These are phyloP conservation scores for Capsicum chinense DNA, from an alignment of 257 asterid species.

Conservation along the genomic window DNA sequence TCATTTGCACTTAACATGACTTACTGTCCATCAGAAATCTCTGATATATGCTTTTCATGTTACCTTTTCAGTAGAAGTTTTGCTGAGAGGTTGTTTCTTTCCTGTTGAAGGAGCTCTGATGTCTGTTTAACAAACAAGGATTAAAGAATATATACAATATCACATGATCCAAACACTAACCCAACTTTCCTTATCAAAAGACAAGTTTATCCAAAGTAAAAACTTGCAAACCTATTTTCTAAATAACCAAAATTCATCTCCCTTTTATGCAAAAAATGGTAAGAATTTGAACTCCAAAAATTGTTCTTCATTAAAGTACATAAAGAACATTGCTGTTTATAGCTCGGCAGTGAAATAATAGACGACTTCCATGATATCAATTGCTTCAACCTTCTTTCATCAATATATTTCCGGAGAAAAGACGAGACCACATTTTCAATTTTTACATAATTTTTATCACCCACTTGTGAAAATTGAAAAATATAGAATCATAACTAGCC, in stretches of 20 bases:
- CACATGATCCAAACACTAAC: not conserved
- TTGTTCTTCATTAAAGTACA: slow-evolving; percentile 15
- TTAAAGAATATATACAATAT: slow-evolving; percentile 27
- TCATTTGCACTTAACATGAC: slow-evolving; percentile 33
- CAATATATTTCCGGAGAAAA: slow-evolving; percentile 20
- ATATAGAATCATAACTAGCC: not conserved
- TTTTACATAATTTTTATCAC: not conserved
- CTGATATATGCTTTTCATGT: slow-evolving; percentile 32
- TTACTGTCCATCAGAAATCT: slow-evolving; percentile 31
- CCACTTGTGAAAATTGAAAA: not conserved
- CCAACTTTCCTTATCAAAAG: slow-evolving; percentile 5
- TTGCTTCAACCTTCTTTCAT: slow-evolving; percentile 19
- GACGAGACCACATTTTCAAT: slow-evolving; percentile 1
- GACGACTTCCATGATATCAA: not conserved
- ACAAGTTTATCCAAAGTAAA: slow-evolving; percentile 16
- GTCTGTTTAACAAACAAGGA: slow-evolving; percentile 57
- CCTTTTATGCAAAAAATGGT: not conserved
- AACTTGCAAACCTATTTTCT: not conserved
- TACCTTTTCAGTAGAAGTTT: slow-evolving; percentile 74
- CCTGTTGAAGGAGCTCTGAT: slow-evolving; percentile 76
- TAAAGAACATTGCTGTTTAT: slow-evolving; percentile 8
- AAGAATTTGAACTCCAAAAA: not conserved
- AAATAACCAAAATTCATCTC: not conserved
- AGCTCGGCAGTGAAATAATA: not conserved
- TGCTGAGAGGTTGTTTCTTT: slow-evolving; percentile 54